Conservation (phyloP, 148 eudicot species). For the Rhododendron vialii region DNA sequence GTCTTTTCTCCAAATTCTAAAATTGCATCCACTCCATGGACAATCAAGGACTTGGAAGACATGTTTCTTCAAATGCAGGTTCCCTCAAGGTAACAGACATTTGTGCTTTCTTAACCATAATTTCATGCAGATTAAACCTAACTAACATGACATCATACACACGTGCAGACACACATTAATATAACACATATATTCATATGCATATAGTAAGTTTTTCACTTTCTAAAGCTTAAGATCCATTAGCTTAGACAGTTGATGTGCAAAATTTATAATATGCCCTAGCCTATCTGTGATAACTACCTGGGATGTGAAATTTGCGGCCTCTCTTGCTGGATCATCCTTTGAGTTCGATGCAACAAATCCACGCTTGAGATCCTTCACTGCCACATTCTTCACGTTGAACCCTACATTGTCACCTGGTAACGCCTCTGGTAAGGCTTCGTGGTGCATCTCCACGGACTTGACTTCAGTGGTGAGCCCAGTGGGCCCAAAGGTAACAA, state of each 20-base stretch:
- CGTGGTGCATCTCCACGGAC: conserved; percentile 13
- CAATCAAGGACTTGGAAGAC: not conserved
- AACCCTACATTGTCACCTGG: conserved; percentile 14
- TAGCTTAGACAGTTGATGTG: not conserved
- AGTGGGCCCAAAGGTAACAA: conserved; percentile 10
- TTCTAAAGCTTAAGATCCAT: not conserved
- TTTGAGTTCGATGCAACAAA: conserved; percentile 8
- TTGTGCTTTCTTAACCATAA: not conserved
- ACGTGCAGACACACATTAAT: too few species aligned
- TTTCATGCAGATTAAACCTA: not conserved
- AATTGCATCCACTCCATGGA: not conserved
- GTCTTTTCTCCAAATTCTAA: not conserved
- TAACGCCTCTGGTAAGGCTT: not conserved
- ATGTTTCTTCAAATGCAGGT: not conserved
- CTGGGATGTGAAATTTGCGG: conserved; percentile 11
- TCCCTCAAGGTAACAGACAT: not conserved
- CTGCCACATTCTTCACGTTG: conserved; percentile 9
- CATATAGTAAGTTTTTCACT: not conserved
- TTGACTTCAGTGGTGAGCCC: conserved; percentile 13
- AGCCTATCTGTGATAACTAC: conserved; percentile 27
- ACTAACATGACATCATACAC: not conserved
- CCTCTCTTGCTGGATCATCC: conserved; percentile 13
- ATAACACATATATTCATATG: not conserved
- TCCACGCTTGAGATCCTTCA: conserved; percentile 18
- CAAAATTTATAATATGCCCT: conserved; percentile 24